Base-by-base conservation (phyloP, 768 basidiomycete species). In the Termitomyces sp. region DNA sequence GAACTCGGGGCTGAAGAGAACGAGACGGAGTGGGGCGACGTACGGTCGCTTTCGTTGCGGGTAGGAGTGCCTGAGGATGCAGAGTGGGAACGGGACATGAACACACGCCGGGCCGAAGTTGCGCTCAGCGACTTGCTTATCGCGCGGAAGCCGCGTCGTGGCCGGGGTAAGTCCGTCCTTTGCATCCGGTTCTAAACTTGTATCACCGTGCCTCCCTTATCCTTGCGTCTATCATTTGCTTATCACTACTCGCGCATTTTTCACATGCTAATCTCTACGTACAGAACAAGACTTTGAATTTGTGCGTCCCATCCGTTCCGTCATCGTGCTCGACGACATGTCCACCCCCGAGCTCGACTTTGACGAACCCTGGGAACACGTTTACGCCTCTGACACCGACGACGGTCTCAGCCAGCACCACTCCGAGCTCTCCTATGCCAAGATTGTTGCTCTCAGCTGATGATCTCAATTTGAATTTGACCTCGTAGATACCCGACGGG, bases 361-460 rank as follows among this genome's bases (percentile, higher is more conserved):
- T 19, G 81, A 83, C 56, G 83, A 86, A 61, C 76, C 80, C 35
- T 85, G 84, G 84, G 83, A 84, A 62, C 78, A 80, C 63, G 67
- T 85, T 43, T 72, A 71, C 50, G 67, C 65, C 37, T 71, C 68
- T 37, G 78, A 77, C 41, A 72, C 72, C 48, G 73, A 74, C 41
- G 72, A 73, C 12, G 3, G 19, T 11, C 16, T 6, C 16, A 17
- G 16, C 12, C 41, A 73, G 10, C 48, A n/a, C 30, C 63, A 62
- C 35, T 58, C 63, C 12, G 64, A 62, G 43, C 67, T 67, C 28
- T 77, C 79, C 41, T 82, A 82, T 58, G 78, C 79, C 16, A 69
- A 71, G 57, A 69, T 79, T 19, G 63, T 62, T 35, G 48, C 68
- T 42, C 59, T 61, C 46, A 60, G 56, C 35, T 64, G 41, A 54